Base-by-base conservation (phyloP, 2,329 filamentous ascomycete genomes). In the Capronia americana region DNA sequence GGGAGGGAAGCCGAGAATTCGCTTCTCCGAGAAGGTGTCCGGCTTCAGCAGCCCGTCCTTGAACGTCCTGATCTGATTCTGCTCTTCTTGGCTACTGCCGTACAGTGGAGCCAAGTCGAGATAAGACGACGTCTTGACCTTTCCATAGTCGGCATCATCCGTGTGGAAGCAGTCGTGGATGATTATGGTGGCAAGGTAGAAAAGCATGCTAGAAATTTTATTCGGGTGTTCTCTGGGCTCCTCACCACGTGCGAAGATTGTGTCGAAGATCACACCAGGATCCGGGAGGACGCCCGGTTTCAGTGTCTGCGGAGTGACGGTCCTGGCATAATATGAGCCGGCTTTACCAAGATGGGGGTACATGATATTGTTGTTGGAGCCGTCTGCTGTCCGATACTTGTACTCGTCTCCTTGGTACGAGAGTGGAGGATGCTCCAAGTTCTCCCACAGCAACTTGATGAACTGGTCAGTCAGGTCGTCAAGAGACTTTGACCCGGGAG, bases 61-160 rank as follows among this genome's bases (percentile, higher is more conserved):
- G 75, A 84, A 82, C 1, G 86, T 88, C 14, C 88, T 82, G 76
- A 90, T 85, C 69, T 80, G 77, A 50, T 86, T 79, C 72, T 90
- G 87, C 66, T 88, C 85, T 32, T 79, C 77, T 70, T 86, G 80
- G 57, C 84, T 86, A 54, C 84, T 88, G 1, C 90, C 90, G 67
- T 92, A 92, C 2, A 92, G 78, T 0, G 89, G 89, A 0, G 87
- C 83, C 0, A 92, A 79, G 74, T 92, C 89, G 14, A 92, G 84
- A 70, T 92, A 92, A 0, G 88, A 91, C 0, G 88, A 91, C 0
- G 87, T 90, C 68, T 87, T 83, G 0, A 86, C 88, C 66, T 83
- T 86, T 64, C 84, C 85, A 73, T 82, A 84, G 73, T 91, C 86
- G 8, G 78, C 79, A 34, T 86, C 84, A 70, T 85, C 85, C 1